These are phyloP conservation scores for Pseudocercospora musae DNA, from an alignment of 2,329 filamentous ascomycete genomes.

Conservation along the genomic window DNA sequence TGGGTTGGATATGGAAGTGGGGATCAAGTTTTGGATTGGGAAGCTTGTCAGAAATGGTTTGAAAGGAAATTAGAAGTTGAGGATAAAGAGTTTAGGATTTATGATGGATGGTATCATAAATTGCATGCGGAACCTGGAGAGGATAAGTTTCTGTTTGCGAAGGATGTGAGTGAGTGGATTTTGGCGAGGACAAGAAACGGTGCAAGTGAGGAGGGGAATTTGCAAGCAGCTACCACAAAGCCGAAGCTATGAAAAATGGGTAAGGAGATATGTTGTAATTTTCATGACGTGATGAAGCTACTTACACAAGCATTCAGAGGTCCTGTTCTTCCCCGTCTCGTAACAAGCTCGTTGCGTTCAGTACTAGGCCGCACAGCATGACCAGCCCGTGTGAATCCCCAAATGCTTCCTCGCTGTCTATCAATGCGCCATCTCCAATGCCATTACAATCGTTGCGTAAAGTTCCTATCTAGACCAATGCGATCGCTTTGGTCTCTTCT, in stretches of 20 bases:
- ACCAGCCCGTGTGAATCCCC: not conserved
- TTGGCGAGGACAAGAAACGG: constrained; percentile 22
- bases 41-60: constrained; percentile 63
- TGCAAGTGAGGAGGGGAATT: not conserved
- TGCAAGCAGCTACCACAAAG: constrained; percentile 1
- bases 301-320: not conserved
- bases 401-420: not conserved
- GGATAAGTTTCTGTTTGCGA: constrained; percentile 34
- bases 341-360: not conserved
- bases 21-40: constrained; percentile 67
- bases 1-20: constrained; percentile 74
- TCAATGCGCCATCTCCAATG: not conserved
- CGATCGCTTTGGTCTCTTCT: constrained; percentile 13
- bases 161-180: constrained; percentile 37
- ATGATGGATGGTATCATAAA: constrained; percentile 77
- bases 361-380: not conserved
- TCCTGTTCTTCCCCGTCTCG: not conserved
- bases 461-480: constrained; percentile 13
- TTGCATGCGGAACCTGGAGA: constrained; percentile 39
- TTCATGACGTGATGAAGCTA: not conserved
- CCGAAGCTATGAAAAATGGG: constrained; percentile 10
- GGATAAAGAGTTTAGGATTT: constrained; percentile 69
- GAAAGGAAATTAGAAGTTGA: constrained; percentile 51
- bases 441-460: not conserved
- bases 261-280: not conserved